Evolutionary conservation across 257 asterid genomes (phyloP), one percentile per base, ranked within the genome.

Genomic region (Agastache rugosa): DNA sequence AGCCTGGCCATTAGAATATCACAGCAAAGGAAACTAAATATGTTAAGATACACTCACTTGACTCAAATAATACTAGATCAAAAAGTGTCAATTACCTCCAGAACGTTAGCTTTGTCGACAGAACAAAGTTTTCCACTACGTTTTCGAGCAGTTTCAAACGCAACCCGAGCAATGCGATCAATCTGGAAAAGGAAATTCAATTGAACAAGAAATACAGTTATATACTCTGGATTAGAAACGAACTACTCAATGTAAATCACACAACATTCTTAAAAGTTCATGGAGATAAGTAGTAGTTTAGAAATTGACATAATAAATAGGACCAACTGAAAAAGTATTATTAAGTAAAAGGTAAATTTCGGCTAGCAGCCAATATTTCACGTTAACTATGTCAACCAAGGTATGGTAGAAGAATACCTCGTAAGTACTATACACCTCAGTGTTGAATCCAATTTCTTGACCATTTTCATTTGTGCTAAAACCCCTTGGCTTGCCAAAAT

Each of bases 401-500:
- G 54, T 22, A 22, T 19, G 5, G 15, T 14, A 27, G 44, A 71
- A 76, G 27, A 39, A 63, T 85, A 95, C 98, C 99, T 95, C 98
- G 53, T 83, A 75, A 77, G 86, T 61, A 44, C 96, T 88, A 87
- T 95, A 95, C 25, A 95, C 93, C 80, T 95, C 99, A 54, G 98
- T 95, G 80, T 95, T 95, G 86, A 89, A 95, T 61, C 96, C 99
- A 67, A 88, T 77, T 81, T 92, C 99, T 77, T 90, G 91, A 58
- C 99, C 97, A 81, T 82, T 82, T 70, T 91, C 93, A 45, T 88
- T 86, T 64, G 80, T 92, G 83, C 87, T 39, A 81, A 92, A 83
- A 11, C 99, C 99, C 79, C 98, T 89, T 35, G 99, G 99, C 78
- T 92, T 87, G 72, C 99, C 98, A 83, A 95, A 95, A 86, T 95